phyloP scores from a whole-genome alignment of 352 stramenopile species.

The Aphanomyces astaci region DNA sequence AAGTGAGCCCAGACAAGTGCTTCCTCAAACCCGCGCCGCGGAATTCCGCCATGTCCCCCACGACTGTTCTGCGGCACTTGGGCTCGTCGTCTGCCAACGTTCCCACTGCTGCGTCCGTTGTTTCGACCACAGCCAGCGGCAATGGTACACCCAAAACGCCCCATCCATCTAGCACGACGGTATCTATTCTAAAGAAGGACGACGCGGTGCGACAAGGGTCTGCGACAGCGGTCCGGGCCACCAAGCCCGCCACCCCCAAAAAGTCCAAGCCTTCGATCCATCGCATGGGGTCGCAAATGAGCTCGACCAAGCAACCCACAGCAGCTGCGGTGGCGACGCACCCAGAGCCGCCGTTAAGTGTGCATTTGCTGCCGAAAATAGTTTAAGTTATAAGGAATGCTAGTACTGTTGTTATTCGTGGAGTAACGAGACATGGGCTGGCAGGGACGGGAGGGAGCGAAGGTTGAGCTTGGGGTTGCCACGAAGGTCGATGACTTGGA shows the following conservation, averaged over 20 bases:
- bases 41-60: background rate
- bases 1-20: background rate
- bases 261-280: slow-evolving; percentile 1
- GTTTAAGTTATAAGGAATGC: background rate
- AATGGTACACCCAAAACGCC: no score
- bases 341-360: background rate
- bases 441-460: background rate
- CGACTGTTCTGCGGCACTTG: background rate
- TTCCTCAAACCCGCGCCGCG: background rate
- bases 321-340: background rate
- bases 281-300: background rate
- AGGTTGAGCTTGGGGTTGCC: slow-evolving; percentile 32
- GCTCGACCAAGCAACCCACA: background rate
- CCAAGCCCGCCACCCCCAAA: background rate
- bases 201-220: background rate
- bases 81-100: background rate
- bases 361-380: background rate
- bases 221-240: background rate
- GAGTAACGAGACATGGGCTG: background rate
- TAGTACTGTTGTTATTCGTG: background rate
- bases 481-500: slow-evolving; percentile 55
- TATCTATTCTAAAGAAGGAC: background rate
- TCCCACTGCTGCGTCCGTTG: background rate
- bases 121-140: background rate
- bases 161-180: no score